A percentile compares a stretch with the other conserved stretches of the same genome.
These are phyloP conservation scores for Podospora pseudopauciseta DNA, from an alignment of 495 filamentous ascomycete genomes.

Conservation along the genomic window DNA sequence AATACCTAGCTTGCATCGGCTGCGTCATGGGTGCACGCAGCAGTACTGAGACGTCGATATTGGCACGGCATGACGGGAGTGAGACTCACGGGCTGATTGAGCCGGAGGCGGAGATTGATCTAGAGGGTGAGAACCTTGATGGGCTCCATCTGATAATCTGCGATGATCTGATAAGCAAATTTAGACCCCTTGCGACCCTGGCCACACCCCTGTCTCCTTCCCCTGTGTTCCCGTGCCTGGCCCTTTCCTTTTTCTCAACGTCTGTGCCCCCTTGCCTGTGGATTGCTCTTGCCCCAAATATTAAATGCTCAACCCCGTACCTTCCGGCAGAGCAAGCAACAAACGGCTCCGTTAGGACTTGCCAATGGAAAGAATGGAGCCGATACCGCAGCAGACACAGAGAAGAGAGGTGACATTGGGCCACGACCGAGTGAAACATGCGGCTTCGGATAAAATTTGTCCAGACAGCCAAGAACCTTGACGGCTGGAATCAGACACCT, in stretches of 20 bases:
- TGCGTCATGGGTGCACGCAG: no score
- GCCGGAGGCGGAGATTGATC: neutral
- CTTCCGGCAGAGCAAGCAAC: neutral
- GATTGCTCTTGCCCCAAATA: neutral
- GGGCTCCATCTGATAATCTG: slow-evolving; percentile 15
- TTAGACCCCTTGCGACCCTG: neutral
- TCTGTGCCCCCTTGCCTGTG: neutral
- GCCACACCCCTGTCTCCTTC: neutral
- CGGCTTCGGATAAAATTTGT: slow-evolving; percentile 1
- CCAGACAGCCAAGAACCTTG: slow-evolving; percentile 19
- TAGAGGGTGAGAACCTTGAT: slow-evolving; percentile 23
- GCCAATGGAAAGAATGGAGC: neutral
- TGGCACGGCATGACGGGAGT: neutral
- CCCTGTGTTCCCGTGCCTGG: neutral
- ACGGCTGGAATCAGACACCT: slow-evolving; percentile 11
- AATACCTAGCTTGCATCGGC: no score
- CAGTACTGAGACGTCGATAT: no score
- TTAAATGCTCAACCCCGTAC: neutral
- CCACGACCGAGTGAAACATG: neutral
- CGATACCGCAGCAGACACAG: neutral
- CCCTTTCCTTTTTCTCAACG: neutral
- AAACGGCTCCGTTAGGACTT: neutral
- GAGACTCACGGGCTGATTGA: neutral
- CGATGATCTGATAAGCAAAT: slow-evolving; percentile 21
- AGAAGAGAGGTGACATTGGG: neutral